Conservation (phyloP, 345 rosid genomes). For the Angophora floribunda region DNA sequence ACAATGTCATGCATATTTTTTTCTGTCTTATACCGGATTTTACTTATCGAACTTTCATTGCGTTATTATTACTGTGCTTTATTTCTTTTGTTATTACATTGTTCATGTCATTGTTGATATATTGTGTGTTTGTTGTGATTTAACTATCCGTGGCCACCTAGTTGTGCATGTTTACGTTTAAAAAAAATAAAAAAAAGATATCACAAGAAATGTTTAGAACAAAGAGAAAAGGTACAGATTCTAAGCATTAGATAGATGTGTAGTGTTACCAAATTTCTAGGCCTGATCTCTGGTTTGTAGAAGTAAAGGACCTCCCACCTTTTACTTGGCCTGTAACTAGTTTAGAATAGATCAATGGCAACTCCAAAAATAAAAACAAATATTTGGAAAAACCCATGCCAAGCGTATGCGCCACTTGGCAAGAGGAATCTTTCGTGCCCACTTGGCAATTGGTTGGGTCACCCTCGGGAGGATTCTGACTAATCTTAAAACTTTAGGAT, state of each 20-base stretch:
- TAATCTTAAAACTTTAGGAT: background rate
- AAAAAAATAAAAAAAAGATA: no score
- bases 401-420: no score
- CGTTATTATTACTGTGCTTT: background rate
- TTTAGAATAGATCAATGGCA: background rate
- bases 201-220: background rate
- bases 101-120: background rate
- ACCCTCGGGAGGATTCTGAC: background rate
- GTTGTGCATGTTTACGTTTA: no score
- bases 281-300: background rate
- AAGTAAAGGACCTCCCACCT: background rate
- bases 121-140: background rate
- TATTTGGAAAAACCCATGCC: no score
- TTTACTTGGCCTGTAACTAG: background rate
- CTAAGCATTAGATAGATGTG: background rate
- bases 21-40: no score
- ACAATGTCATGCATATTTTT: rapidly evolving
- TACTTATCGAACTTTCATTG: no score
- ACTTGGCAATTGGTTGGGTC: no score
- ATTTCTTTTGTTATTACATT: background rate
- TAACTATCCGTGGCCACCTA: background rate
- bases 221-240: background rate
- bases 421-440: no score
- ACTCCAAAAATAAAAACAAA: background rate
- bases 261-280: background rate